Percentiles rank a stretch among this genome's conserved stretches.
These are phyloP conservation scores for Phytopythium mirpurense DNA, from an alignment of 352 stramenopile species.

Conservation along the genomic window DNA sequence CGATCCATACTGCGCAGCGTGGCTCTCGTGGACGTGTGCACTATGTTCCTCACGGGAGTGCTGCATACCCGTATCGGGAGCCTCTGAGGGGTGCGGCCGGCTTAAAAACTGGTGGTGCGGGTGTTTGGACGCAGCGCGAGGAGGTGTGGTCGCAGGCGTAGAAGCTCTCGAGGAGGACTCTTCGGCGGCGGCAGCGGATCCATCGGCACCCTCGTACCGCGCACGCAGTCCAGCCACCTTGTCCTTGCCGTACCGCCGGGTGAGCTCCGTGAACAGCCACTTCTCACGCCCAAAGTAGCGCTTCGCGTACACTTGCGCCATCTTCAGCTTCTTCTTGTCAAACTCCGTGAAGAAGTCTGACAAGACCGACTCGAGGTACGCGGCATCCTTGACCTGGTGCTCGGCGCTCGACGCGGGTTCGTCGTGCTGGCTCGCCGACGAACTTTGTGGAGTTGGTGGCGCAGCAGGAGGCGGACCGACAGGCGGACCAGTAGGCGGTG, in stretches of 20 bases:
- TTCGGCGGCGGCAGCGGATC: background rate
- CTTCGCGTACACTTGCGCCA: conserved; percentile 61
- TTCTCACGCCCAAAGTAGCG: conserved; percentile 63
- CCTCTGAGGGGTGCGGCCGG: background rate
- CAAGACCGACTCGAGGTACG: conserved; percentile 49
- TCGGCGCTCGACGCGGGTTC: background rate
- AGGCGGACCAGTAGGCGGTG: conserved; percentile 4
- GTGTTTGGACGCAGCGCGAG: conserved; percentile 12
- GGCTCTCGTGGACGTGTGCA: background rate
- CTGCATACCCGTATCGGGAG: background rate
- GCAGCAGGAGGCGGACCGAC: conserved; percentile 1
- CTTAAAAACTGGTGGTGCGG: conserved; percentile 25
- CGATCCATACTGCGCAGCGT: background rate
- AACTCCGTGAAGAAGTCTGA: conserved; percentile 57
- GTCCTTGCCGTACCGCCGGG: conserved; percentile 49
- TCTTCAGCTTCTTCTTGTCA: conserved; percentile 52
- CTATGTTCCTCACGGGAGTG: background rate
- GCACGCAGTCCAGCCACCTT: conserved; percentile 38
- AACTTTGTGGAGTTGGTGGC: background rate
- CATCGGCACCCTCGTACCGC: conserved; percentile 15
- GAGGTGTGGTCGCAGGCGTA: background rate
- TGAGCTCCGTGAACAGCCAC: conserved; percentile 59
- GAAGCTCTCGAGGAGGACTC: background rate
- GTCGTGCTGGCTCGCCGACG: background rate
- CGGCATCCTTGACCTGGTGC: conserved; percentile 7